Conservation (phyloP, 2,329 filamentous ascomycete genomes). For the Pseudopyrenochaeta lycopersici region DNA sequence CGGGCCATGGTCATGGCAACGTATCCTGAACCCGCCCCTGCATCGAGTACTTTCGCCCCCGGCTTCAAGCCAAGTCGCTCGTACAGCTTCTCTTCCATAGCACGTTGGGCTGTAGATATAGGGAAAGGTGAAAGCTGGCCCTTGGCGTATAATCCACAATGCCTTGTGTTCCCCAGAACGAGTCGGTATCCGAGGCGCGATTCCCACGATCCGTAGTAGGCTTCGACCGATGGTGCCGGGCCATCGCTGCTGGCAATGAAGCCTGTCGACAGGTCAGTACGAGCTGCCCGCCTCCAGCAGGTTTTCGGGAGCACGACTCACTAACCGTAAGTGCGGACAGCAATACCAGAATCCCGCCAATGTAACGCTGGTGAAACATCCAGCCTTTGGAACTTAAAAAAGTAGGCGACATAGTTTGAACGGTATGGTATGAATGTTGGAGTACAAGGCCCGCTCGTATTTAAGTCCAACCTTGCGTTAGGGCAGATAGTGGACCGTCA, state of each 20-base stretch:
- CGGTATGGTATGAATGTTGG: too few species aligned
- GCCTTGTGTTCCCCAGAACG: constrained; percentile 58
- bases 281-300: too few species aligned
- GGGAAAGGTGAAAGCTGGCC: constrained; percentile 61
- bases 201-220: constrained; percentile 56
- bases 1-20: constrained; percentile 61
- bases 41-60: constrained; percentile 60
- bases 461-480: constrained; percentile 5
- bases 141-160: constrained; percentile 61
- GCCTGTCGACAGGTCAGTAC: too few species aligned
- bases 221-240: constrained; percentile 4
- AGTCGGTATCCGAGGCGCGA: constrained; percentile 46
- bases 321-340: too few species aligned
- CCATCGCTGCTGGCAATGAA: too few species aligned
- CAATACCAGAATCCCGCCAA: too few species aligned
- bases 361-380: too few species aligned
- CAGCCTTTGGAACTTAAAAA: too few species aligned
- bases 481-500: not conserved
- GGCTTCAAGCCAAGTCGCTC: constrained; percentile 53
- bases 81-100: too few species aligned
- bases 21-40: constrained; percentile 61
- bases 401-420: too few species aligned
- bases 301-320: too few species aligned
- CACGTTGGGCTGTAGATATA: constrained; percentile 51
- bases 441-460: constrained; percentile 22